Base-by-base conservation (phyloP, 192 early-diverging fungal species). In the Chytriomyces hyalinus region DNA sequence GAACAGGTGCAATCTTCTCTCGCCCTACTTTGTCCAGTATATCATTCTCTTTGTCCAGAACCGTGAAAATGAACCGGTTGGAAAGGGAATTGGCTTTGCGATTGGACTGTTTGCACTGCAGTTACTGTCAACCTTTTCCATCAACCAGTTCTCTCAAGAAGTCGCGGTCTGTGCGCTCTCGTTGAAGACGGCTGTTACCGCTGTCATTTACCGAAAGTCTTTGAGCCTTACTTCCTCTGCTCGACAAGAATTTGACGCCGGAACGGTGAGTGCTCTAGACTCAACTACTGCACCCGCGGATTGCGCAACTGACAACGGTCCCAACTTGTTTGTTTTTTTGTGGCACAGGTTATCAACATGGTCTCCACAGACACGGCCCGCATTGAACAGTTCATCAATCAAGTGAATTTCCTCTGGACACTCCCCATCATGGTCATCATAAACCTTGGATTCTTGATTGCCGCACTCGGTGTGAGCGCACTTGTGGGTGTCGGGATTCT, bases 371-470 rank as follows among this genome's bases (percentile, higher is more conserved):
- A 67, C 45, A 43, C 43, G 3, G 66, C 66, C 13, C 22, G 66
- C 4, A 67, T 67, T 6, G 66, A 67, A 22, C 66, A 43, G 28
- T 67, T 67, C 45, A 43, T 67, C 24, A 67, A 83, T 10, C 92
- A 92, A 57, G 36, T 91, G 24, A 91, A 85, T 65, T 43, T 81
- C 43, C 46, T 84, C 36, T 84, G 84, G 85, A 81, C 79, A 17
- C 86, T 84, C 15, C 91, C 92, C 5, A 81, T 93, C 71, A 91
- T 92, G 81, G 88, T 94, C 13, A 36, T 63, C 9, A 26, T 93
- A 44, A 88, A 89, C 1, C 65, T 94, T 6, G 88, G 85, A 45
- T 78, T 86, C 49, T 76, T 88, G 11, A 68, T 80, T 65, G 28
- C 43, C 28, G 67, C 77, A 17, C 64, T 86, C 11, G 83, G 84